Evolutionary conservation across 768 basidiomycete species (phyloP).

Genomic region (Lyophyllum decastes): DNA sequence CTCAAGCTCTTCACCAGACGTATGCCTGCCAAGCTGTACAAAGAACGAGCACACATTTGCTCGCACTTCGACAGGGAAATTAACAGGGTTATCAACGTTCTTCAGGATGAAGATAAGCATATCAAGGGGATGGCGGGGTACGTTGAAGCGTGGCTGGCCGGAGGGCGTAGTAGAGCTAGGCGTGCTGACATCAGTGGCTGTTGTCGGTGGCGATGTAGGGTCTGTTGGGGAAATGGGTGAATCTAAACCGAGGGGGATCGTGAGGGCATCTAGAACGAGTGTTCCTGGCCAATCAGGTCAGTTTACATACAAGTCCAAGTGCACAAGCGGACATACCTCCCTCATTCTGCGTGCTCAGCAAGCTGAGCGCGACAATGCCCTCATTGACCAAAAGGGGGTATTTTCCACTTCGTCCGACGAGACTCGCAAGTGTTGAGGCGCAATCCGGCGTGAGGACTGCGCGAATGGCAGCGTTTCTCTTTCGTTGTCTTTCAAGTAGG

Average conservation of each 20-base stretch:
- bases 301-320: background rate
- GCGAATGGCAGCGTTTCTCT: constrained; percentile 54
- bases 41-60: constrained; percentile 76
- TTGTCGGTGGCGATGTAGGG: constrained; percentile 39
- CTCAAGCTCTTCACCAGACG: constrained; percentile 46
- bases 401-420: constrained; percentile 75
- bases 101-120: constrained; percentile 65
- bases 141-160: constrained; percentile 36
- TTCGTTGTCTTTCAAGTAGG: constrained; percentile 43
- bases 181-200: constrained; percentile 43
- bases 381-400: constrained; percentile 90
- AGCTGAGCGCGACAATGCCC: constrained; percentile 78
- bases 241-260: constrained; percentile 49
- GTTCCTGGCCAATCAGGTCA: constrained; percentile 44
- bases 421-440: constrained; percentile 62
- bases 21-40: constrained; percentile 59
- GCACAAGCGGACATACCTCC: constrained; percentile 55
- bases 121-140: constrained; percentile 63
- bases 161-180: constrained; percentile 48
- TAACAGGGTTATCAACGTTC: constrained; percentile 53
- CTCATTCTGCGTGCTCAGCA: constrained; percentile 65
- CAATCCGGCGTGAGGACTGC: constrained; percentile 53
- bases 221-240: constrained; percentile 32
- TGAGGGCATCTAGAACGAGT: constrained; percentile 62
- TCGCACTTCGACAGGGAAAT: constrained; percentile 76